Percentiles rank a stretch among this genome's conserved stretches.
Conservation (phyloP, 345 rosid genomes). For the Abelmoschus esculentus region DNA sequence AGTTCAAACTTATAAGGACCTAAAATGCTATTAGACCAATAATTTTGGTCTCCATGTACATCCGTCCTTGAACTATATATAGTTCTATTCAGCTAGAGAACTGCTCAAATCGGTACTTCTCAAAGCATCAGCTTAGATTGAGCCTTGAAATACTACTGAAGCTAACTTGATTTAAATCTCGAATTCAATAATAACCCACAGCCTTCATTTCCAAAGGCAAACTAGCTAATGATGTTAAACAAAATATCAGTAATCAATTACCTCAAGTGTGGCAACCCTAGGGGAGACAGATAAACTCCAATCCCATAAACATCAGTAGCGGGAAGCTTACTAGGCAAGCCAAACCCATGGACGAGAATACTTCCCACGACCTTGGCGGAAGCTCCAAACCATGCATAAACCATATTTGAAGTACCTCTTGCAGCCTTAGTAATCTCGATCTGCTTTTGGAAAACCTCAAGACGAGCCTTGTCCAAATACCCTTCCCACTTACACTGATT, state of each 20-base stretch:
- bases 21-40: too few species aligned
- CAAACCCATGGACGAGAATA: slow-evolving; percentile 38
- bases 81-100: not conserved
- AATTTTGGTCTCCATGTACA: too few species aligned
- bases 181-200: too few species aligned
- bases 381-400: slow-evolving; percentile 40
- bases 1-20: too few species aligned
- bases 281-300: slow-evolving; percentile 36
- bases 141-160: not conserved
- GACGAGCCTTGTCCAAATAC: slow-evolving; percentile 22
- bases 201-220: too few species aligned
- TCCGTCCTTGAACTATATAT: too few species aligned
- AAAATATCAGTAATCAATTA: not conserved
- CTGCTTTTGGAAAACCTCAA: slow-evolving; percentile 27
- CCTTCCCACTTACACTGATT: slow-evolving; percentile 20
- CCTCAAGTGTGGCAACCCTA: slow-evolving; percentile 31
- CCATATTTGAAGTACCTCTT: slow-evolving; percentile 23
- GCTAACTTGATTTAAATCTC: not conserved
- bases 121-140: not conserved
- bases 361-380: slow-evolving; percentile 20
- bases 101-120: not conserved
- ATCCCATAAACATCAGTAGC: slow-evolving; percentile 21
- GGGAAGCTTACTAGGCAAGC: slow-evolving; percentile 16
- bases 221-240: not conserved
- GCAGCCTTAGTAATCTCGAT: slow-evolving; percentile 19